These are phyloP conservation scores for Pistacia integerrima DNA, from an alignment of 345 rosid species.

Conservation along the genomic window DNA sequence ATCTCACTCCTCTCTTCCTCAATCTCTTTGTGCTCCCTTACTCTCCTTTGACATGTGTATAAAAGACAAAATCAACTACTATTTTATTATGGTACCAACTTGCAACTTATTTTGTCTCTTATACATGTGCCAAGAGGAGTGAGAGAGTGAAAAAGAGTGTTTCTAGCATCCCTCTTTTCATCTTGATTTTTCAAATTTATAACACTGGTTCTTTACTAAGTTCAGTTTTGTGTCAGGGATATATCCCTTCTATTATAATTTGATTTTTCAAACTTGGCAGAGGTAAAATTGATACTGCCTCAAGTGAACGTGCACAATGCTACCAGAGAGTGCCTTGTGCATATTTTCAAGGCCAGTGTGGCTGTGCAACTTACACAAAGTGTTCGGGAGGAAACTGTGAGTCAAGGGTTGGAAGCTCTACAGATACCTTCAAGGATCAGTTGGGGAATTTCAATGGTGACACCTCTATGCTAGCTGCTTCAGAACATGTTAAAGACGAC, in stretches of 20 bases:
- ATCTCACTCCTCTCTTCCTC: too few relatives aligned
- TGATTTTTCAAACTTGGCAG: slow-evolving; percentile 28
- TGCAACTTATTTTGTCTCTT: too few relatives aligned
- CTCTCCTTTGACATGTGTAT: too few relatives aligned
- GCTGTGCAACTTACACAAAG: slow-evolving; percentile 29
- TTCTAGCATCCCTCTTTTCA: neutral
- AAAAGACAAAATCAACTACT: too few relatives aligned
- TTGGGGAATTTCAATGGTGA: slow-evolving; percentile 15
- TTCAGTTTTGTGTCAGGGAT: neutral
- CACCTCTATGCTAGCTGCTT: slow-evolving; percentile 22
- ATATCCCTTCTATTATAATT: neutral
- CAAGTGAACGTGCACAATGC: slow-evolving; percentile 32
- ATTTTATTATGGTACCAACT: too few relatives aligned
- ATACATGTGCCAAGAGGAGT: too few relatives aligned
- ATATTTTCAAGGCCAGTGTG: slow-evolving; percentile 27
- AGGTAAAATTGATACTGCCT: slow-evolving; percentile 18
- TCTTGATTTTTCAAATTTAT: slow-evolving; percentile 8
- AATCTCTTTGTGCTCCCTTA: too few relatives aligned
- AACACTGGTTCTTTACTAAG: neutral
- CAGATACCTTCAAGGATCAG: slow-evolving; percentile 18
- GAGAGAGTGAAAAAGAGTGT: too few relatives aligned
- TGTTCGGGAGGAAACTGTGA: slow-evolving; percentile 29
- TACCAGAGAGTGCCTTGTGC: slow-evolving; percentile 25
- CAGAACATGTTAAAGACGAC: slow-evolving; percentile 28
- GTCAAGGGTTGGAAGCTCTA: slow-evolving; percentile 24